Evolutionary conservation across 2,329 filamentous ascomycete genomes (phyloP).

Genomic region (Botryotinia calthae): DNA sequence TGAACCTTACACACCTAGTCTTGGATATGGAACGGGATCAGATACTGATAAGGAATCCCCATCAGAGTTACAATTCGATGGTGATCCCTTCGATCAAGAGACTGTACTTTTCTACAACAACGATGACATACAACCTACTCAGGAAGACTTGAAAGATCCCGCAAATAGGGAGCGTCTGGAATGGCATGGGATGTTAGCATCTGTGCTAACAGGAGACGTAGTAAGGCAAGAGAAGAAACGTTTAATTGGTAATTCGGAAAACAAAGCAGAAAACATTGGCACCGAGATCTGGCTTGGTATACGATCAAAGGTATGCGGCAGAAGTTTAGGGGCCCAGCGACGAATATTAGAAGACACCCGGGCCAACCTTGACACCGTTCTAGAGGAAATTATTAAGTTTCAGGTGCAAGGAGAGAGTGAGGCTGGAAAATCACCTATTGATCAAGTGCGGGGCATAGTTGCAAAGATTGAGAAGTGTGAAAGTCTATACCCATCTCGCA

Average conservation of each 20-base stretch:
- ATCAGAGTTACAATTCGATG: conserved; percentile 77
- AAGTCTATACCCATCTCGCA: conserved; percentile 76
- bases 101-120: conserved; percentile 90
- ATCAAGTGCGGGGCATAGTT: conserved; percentile 88
- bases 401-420: conserved; percentile 92
- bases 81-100: conserved; percentile 84
- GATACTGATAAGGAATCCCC: conserved; percentile 91
- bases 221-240: conserved; percentile 98
- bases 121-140: conserved; percentile 81
- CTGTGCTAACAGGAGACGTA: conserved; percentile 92
- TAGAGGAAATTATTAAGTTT: conserved; percentile 90
- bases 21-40: conserved; percentile 68
- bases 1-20: conserved; percentile 65
- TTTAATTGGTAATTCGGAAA: conserved; percentile 72
- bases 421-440: conserved; percentile 75
- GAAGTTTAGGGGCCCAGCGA: conserved; percentile 78
- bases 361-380: conserved; percentile 64
- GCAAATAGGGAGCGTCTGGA: conserved; percentile 87
- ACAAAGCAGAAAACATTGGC: conserved; percentile 62
- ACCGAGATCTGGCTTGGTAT: conserved; percentile 85
- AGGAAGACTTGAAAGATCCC: conserved; percentile 86
- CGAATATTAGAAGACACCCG: conserved; percentile 86
- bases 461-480: conserved; percentile 88
- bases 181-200: conserved; percentile 97
- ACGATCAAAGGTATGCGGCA: conserved; percentile 77